Base-by-base conservation (phyloP, 768 basidiomycete genomes). In the Tricholoma saponaceum region DNA sequence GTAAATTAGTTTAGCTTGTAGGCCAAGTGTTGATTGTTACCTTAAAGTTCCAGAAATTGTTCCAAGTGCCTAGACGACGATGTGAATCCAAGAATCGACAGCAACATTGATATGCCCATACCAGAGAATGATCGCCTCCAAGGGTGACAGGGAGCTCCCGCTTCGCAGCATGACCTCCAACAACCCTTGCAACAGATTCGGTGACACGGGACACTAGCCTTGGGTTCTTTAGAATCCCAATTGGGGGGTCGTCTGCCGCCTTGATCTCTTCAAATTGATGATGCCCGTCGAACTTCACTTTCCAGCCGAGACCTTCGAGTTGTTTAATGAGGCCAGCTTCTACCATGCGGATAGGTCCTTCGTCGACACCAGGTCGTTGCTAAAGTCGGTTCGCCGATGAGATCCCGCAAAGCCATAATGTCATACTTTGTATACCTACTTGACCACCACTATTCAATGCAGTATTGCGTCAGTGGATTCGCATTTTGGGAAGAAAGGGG, bases 41-140 rank as follows among this genome's bases (percentile, higher is more conserved):
- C 79, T 82, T 32, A 95, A 74, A 5, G 92, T 94, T 25, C 96
- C 97, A 2, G 87, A 87, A 57, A 98, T 92, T 20, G 97, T 98
- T 10, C 94, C 97, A 89, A 98, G 89, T 0, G 95, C 80, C 80
- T 81, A 52, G 49, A 39, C 46, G 26, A 30, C 33, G 37, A 59
- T 61, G n/a, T 64, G 41, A 56, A 54, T 60, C 22, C 9, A 54
- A 49, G 26, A 46, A n/a, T 52, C 22, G 33, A 59, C 18, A 54
- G 30, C 32, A 39, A 53, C 26, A 55, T 51, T 28, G 18, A 58
- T 53, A 49, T 10, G 32, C 44, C 78, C 85, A 54, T 58, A 90
- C 92, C 70, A 98, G 76, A 56, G 93, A 95, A 73, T 99, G 97
- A 68, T 99, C 97, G 12, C 97, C 97, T 10, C 97, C 97, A 6